phyloP scores from a whole-genome alignment of 2,329 filamentous ascomycete genomes.

The Colletotrichum sp. region DNA sequence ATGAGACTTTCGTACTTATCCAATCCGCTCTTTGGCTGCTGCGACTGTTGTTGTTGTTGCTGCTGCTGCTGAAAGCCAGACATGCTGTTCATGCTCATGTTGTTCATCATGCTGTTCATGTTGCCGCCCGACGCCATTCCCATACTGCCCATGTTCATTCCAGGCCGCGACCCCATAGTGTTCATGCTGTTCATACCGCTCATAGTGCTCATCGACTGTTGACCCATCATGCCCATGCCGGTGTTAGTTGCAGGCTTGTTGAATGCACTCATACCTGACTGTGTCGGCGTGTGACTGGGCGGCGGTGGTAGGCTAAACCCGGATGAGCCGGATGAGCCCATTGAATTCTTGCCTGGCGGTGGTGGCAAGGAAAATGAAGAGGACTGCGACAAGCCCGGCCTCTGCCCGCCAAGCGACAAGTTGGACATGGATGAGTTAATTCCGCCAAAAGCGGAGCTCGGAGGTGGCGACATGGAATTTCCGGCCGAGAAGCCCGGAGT shows the following conservation, averaged over 20 bases:
- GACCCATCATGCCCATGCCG: constrained; percentile 19
- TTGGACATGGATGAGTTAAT: constrained; percentile 51
- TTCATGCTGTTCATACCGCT: constrained; percentile 4
- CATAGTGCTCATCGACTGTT: constrained; percentile 1
- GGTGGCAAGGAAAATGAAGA: constrained; percentile 65
- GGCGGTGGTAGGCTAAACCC: constrained; percentile 55
- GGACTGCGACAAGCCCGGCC: constrained; percentile 38
- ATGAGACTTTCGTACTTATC: constrained; percentile 74
- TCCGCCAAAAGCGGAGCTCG: constrained; percentile 37
- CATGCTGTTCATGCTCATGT: constrained; percentile 28
- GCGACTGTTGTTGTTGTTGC: constrained; percentile 35
- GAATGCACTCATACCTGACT: constrained; percentile 24
- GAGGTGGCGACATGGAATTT: constrained; percentile 24
- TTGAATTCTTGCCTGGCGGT: constrained; percentile 45
- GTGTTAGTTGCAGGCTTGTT: constrained; percentile 11
- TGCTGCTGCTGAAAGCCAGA: constrained; percentile 26
- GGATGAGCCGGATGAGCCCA: constrained; percentile 31
- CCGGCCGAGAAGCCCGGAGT: constrained; percentile 10
- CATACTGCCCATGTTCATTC: constrained; percentile 22
- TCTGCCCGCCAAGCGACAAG: constrained; percentile 52
- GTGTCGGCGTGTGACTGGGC: constrained; percentile 36
- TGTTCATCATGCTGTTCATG: constrained; percentile 28
- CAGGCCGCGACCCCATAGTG: constrained; percentile 20
- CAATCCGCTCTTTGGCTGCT: constrained; percentile 56
- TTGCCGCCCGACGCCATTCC: constrained; percentile 33